Evolutionary conservation across 2,329 filamentous ascomycete species (phyloP).

Genomic region (Epichloe hybrida): DNA sequence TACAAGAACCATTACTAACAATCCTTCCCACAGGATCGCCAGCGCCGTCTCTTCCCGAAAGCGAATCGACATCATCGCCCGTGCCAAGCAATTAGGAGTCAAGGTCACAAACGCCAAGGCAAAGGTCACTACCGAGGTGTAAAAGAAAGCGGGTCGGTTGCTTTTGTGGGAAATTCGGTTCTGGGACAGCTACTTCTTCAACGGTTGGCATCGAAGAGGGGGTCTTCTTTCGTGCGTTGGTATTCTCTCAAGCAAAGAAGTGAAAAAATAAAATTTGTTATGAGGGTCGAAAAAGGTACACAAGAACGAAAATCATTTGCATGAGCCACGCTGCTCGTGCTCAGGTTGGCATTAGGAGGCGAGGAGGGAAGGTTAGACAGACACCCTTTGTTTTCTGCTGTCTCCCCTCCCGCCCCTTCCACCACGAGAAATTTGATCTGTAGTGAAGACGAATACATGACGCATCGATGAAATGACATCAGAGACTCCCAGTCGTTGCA

Average conservation of each 20-base stretch:
- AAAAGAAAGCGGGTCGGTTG: slow-evolving; percentile 22
- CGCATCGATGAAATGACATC: too few relatives aligned
- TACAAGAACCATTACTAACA: background rate
- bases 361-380: too few relatives aligned
- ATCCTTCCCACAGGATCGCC: slow-evolving; percentile 58
- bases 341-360: too few relatives aligned
- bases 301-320: background rate
- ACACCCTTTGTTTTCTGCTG: too few relatives aligned
- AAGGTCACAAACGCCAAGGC: slow-evolving; percentile 99
- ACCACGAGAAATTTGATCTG: too few relatives aligned
- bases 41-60: slow-evolving; percentile 97
- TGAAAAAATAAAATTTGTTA: background rate
- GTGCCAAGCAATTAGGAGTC: slow-evolving; percentile 95
- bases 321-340: too few relatives aligned
- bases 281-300: background rate
- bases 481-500: too few relatives aligned
- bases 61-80: slow-evolving; percentile 93
- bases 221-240: slow-evolving; percentile 2
- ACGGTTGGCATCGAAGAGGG: slow-evolving; percentile 6
- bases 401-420: too few relatives aligned
- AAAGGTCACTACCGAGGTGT: slow-evolving; percentile 91
- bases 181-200: slow-evolving; percentile 4
- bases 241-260: background rate
- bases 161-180: slow-evolving; percentile 1
- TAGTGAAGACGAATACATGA: too few relatives aligned